Evolutionary conservation across 805 yeast genomes (phyloP).

Genomic region (Sugiyamaella chiloensis): DNA sequence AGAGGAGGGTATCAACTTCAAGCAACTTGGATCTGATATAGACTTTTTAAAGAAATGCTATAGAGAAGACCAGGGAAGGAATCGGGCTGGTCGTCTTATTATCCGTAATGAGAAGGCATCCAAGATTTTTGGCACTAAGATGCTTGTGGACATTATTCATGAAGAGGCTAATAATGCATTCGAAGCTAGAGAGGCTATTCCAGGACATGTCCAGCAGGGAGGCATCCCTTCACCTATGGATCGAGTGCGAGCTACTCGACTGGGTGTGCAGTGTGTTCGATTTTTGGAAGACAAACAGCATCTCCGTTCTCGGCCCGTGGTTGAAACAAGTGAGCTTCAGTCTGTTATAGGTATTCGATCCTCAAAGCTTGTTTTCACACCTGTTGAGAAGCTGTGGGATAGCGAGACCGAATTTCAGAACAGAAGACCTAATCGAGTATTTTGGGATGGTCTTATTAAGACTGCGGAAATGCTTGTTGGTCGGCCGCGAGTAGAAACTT

Average conservation of each 20-base stretch:
- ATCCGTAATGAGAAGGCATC: conserved; percentile 84
- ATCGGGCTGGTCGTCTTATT: conserved; percentile 79
- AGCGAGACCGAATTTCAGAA: conserved; percentile 74
- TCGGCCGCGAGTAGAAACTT: conserved; percentile 27
- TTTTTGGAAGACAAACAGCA: conserved; percentile 63
- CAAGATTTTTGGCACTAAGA: conserved; percentile 72
- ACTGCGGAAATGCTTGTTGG: conserved; percentile 77
- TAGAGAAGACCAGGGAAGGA: conserved; percentile 70
- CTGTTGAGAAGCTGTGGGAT: conserved; percentile 76
- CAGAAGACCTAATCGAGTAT: conserved; percentile 86
- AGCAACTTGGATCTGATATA: conserved; percentile 73
- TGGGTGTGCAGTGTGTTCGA: conserved; percentile 84
- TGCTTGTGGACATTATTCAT: conserved; percentile 78
- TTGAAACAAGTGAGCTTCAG: conserved; percentile 32
- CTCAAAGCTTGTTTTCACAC: conserved; percentile 69
- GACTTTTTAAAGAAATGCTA: conserved; percentile 64
- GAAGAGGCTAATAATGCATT: conserved; percentile 73
- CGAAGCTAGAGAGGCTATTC: conserved; percentile 92
- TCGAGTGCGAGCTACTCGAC: conserved; percentile 82
- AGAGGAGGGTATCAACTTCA: conserved; percentile 70
- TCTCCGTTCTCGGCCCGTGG: conserved; percentile 10
- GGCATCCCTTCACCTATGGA: conserved; percentile 93
- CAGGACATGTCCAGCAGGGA: conserved; percentile 99
- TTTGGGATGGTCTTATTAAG: conserved; percentile 75
- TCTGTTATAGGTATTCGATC: conserved; percentile 80